phyloP scores from a whole-genome alignment of 768 basidiomycete genomes.

The Rhodotorula kratochvilovae region DNA sequence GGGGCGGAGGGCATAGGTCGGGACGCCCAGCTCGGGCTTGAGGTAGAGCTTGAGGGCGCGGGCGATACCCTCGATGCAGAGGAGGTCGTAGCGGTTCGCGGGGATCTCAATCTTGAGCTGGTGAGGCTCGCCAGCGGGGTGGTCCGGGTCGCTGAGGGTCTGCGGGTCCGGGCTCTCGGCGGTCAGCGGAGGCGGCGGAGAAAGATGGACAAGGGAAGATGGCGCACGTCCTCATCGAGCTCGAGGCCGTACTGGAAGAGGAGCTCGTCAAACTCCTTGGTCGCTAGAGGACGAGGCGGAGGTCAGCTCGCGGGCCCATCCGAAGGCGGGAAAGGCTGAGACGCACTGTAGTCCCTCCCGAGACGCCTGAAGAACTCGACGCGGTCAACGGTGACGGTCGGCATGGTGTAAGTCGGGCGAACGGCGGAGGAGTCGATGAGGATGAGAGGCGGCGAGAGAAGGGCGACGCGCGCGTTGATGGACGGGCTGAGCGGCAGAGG shows the following conservation, averaged over 20 bases:
- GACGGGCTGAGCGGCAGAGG: too few relatives aligned
- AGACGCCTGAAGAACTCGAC: conserved; percentile 85
- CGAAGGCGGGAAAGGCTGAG: background rate
- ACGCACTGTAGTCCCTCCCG: conserved; percentile 71
- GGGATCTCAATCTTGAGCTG: conserved; percentile 99
- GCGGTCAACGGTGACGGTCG: conserved; percentile 92
- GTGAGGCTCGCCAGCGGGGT: conserved; percentile 49
- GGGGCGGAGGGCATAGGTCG: conserved; percentile 29
- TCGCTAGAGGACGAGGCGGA: conserved; percentile 55
- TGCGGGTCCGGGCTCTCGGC: conserved; percentile 4
- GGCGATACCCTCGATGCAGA: conserved; percentile 94
- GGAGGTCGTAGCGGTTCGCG: conserved; percentile 97
- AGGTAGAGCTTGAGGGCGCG: conserved; percentile 80
- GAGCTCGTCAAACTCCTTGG: conserved; percentile 88
- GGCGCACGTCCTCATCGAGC: conserved; percentile 83
- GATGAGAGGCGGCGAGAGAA: background rate
- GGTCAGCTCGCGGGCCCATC: background rate
- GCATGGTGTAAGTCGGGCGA: conserved; percentile 56
- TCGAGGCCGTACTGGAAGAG: conserved; percentile 98
- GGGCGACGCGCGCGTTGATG: too few relatives aligned
- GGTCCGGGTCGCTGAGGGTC: conserved; percentile 38
- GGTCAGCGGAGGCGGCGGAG: background rate
- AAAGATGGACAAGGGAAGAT: too few relatives aligned
- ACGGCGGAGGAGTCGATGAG: conserved; percentile 1
- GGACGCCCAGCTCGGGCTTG: conserved; percentile 25